These are phyloP conservation scores for Phytophthora cajani DNA, from an alignment of 352 stramenopile genomes.

Conservation along the genomic window DNA sequence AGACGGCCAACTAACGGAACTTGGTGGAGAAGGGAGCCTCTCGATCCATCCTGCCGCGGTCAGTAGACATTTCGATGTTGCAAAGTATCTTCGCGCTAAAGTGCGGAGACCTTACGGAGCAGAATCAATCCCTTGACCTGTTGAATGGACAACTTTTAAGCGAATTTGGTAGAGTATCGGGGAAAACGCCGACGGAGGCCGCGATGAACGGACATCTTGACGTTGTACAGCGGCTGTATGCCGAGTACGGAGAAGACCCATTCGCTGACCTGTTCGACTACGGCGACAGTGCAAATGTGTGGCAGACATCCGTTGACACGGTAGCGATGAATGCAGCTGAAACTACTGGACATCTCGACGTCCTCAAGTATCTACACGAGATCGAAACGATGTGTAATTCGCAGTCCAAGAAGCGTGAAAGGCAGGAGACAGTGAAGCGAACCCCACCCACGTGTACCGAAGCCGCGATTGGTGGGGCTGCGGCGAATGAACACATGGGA, in stretches of 20 bases:
- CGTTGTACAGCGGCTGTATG: background rate
- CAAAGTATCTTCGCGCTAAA: background rate
- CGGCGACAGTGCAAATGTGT: background rate
- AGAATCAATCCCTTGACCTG: too few species aligned
- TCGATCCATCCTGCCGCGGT: background rate
- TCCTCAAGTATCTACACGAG: too few species aligned
- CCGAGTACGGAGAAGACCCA: background rate
- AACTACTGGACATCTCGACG: too few species aligned
- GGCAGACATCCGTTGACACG: background rate
- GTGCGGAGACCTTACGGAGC: background rate
- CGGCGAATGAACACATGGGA: too few species aligned
- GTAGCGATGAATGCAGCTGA: background rate
- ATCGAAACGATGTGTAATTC: too few species aligned
- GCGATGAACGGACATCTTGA: background rate
- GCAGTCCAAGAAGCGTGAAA: too few species aligned
- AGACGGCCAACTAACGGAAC: background rate
- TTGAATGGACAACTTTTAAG: too few species aligned
- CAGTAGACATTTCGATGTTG: background rate
- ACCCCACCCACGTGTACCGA: too few species aligned
- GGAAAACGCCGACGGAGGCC: too few species aligned
- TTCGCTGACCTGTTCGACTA: background rate
- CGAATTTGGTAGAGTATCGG: too few species aligned
- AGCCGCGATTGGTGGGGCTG: too few species aligned
- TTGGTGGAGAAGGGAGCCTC: background rate
- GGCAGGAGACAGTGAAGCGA: too few species aligned